phyloP scores from a whole-genome alignment of 306 rosid genomes.

The Casuarina glauca region DNA sequence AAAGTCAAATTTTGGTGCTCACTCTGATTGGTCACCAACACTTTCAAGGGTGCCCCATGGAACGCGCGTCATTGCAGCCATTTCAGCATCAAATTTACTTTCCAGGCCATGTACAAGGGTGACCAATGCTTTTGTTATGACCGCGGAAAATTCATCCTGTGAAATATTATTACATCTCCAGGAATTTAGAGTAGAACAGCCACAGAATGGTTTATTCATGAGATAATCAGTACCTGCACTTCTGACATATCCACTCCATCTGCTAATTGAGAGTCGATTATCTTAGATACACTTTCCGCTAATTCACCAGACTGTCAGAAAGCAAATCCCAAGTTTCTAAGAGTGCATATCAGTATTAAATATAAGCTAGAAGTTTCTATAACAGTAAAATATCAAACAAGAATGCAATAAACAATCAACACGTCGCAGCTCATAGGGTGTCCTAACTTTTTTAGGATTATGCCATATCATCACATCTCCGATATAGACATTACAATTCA shows the following conservation, averaged over 20 bases:
- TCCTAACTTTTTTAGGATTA: background rate
- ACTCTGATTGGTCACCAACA: constrained; percentile 99
- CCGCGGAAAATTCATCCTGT: constrained; percentile 96
- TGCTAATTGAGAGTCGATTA: constrained; percentile 70
- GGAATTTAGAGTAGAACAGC: constrained; percentile 25
- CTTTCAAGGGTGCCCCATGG: constrained; percentile 95
- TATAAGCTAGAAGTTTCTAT: background rate
- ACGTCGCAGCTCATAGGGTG: background rate
- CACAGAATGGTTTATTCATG: constrained; percentile 11
- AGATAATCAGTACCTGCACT: constrained; percentile 72
- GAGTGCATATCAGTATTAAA: constrained; percentile 24
- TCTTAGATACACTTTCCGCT: constrained; percentile 92
- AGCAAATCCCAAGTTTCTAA: constrained; percentile 30
- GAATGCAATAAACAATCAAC: background rate
- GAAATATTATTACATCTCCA: constrained; percentile 28
- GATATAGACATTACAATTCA: background rate
- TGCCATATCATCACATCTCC: background rate
- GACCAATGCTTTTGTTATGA: constrained; percentile 88
- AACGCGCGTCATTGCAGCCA: constrained; percentile 96
- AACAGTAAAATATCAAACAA: background rate
- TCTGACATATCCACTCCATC: constrained; percentile 94
- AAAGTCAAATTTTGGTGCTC: constrained; percentile 31
- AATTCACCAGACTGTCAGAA: constrained; percentile 85
- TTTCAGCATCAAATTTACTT: constrained; percentile 93
- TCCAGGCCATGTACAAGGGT: constrained; percentile 94